Conservation (phyloP, 345 rosid species). For the Camelina neglecta region DNA sequence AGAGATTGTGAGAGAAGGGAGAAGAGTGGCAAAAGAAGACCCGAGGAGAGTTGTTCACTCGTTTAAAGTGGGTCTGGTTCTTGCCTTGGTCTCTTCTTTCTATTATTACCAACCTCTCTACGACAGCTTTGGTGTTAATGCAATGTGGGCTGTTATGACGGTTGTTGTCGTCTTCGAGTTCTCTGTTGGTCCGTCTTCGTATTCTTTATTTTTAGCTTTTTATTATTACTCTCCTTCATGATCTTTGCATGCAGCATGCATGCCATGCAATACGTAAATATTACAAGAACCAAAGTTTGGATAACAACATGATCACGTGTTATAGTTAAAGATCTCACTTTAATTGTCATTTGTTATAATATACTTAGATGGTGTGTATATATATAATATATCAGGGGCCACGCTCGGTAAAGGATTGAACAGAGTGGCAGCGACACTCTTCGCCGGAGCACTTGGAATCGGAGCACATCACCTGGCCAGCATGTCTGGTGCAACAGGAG, state of each 20-base stretch:
- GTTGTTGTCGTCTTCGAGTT: conserved; percentile 83
- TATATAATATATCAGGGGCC: conserved; percentile 43
- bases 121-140: conserved; percentile 64
- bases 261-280: conserved; percentile 1
- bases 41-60: conserved; percentile 73
- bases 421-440: conserved; percentile 68
- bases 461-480: conserved; percentile 73
- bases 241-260: conserved; percentile 26
- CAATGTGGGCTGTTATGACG: conserved; percentile 89
- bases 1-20: conserved; percentile 32
- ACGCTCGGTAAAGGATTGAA: conserved; percentile 76
- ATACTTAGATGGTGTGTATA: not conserved
- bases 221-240: not conserved
- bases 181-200: conserved; percentile 64
- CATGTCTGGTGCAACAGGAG: conserved; percentile 56
- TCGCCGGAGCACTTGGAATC: conserved; percentile 66
- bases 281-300: not conserved
- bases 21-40: conserved; percentile 65
- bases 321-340: not conserved
- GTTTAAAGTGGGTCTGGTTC: conserved; percentile 71
- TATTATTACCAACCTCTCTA: conserved; percentile 70
- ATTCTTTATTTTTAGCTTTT: not conserved
- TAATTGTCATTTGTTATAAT: not conserved
- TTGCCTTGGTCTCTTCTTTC: conserved; percentile 62
- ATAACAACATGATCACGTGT: not conserved